Evolutionary conservation across 257 asterid genomes (phyloP).

Genomic region (Marsdenia floribunda): DNA sequence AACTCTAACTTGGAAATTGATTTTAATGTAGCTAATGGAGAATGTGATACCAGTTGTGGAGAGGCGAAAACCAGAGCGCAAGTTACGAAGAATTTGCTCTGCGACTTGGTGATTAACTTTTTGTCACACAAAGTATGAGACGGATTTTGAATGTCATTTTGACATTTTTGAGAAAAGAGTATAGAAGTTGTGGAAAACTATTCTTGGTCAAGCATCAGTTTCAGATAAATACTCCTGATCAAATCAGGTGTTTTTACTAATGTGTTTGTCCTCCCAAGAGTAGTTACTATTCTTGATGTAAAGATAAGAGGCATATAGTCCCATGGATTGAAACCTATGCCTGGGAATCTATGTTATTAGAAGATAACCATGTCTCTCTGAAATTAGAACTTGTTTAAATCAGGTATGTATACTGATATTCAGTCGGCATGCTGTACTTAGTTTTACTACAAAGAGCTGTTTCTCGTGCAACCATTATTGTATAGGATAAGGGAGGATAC

Average conservation of each 20-base stretch:
- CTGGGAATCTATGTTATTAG: constrained; percentile 3
- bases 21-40: constrained; percentile 60
- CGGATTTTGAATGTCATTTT: constrained; percentile 20
- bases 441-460: neutral
- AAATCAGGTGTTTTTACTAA: constrained; percentile 2
- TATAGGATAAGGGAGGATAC: constrained; percentile 3
- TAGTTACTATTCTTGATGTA: constrained; percentile 15
- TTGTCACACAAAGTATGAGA: constrained; percentile 8
- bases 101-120: constrained; percentile 35
- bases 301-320: constrained; percentile 12
- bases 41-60: constrained; percentile 73
- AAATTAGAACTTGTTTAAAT: neutral
- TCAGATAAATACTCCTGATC: constrained; percentile 5
- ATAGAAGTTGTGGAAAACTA: constrained; percentile 2
- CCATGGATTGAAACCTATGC: neutral
- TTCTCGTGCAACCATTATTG: neutral
- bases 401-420: neutral
- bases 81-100: constrained; percentile 50
- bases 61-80: constrained; percentile 50
- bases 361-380: neutral
- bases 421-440: constrained; percentile 10
- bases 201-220: constrained; percentile 12
- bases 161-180: neutral
- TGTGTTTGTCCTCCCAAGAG: neutral
- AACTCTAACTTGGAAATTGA: constrained; percentile 4